Percentiles rank a stretch among this genome's conserved stretches.
Evolutionary conservation across 257 asterid species (phyloP).

Genomic region (Voacanga thouarsii): DNA sequence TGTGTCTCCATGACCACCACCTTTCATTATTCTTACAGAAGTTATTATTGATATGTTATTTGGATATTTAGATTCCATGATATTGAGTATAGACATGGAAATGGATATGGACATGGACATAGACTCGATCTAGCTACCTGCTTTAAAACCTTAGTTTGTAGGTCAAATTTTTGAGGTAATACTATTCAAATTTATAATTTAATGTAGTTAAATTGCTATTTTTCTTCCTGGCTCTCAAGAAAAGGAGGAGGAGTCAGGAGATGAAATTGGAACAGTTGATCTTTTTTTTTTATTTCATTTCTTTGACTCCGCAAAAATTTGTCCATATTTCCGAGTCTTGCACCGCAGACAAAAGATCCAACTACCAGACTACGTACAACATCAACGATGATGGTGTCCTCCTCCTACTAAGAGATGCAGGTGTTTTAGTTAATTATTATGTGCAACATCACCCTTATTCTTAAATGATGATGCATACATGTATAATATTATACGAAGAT

Average conservation of each 20-base stretch:
- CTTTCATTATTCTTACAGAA: background rate
- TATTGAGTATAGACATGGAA: background rate
- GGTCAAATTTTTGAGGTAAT: background rate
- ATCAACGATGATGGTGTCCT: background rate
- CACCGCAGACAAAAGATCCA: background rate
- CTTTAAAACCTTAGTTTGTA: background rate
- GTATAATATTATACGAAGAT: too few species aligned
- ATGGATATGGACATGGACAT: background rate
- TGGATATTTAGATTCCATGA: background rate
- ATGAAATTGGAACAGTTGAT: too few species aligned
- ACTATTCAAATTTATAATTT: background rate
- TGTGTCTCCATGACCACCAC: conserved; percentile 6
- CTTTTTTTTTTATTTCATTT: too few species aligned
- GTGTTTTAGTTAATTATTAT: background rate
- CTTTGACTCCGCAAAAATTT: too few species aligned
- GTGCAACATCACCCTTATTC: background rate
- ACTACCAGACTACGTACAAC: background rate
- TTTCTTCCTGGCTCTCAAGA: background rate
- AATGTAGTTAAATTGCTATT: background rate
- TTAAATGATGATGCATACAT: background rate
- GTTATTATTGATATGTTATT: background rate
- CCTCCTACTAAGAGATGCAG: background rate
- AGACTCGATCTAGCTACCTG: background rate
- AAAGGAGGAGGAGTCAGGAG: background rate
- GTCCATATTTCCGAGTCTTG: too few species aligned